Evolutionary conservation across 768 basidiomycete species (phyloP).

Genomic region (Auricularia sp.): DNA sequence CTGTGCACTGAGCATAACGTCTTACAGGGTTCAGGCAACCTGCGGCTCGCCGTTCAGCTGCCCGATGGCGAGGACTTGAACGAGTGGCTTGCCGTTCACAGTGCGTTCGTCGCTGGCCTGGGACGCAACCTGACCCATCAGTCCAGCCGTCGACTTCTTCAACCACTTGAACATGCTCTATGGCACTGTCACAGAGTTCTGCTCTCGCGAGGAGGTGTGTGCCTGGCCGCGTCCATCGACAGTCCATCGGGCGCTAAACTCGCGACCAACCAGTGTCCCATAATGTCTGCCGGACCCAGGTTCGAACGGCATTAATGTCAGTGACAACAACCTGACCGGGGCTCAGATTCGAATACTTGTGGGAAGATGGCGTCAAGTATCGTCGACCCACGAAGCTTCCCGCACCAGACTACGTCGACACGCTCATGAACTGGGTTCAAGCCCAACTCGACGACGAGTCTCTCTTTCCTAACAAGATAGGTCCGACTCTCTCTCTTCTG

Average conservation of each 20-base stretch:
- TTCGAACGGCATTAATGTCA: conserved; percentile 25
- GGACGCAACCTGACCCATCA: conserved; percentile 3
- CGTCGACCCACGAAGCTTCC: conserved; percentile 89
- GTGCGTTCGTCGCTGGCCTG: conserved; percentile 33
- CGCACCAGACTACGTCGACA: conserved; percentile 93
- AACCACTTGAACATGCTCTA: conserved; percentile 99
- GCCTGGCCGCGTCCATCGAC: not conserved
- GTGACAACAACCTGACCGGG: not conserved
- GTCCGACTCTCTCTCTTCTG: conserved; percentile 28
- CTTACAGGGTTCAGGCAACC: conserved; percentile 83
- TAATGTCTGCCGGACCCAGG: conserved; percentile 95
- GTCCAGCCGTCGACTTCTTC: conserved; percentile 93
- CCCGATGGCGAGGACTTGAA: conserved; percentile 96
- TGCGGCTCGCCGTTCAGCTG: conserved; percentile 82
- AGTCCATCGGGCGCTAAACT: conserved; percentile 3
- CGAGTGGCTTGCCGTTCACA: conserved; percentile 99
- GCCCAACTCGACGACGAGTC: conserved; percentile 82
- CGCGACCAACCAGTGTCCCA: conserved; percentile 56
- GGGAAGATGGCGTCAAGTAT: conserved; percentile 85
- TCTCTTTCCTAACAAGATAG: conserved; percentile 92
- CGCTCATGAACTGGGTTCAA: conserved; percentile 98
- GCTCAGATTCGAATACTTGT: conserved; percentile 82
- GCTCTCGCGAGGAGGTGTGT: conserved; percentile 81
- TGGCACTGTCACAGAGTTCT: conserved; percentile 96
- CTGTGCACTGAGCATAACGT: not conserved